phyloP scores from a whole-genome alignment of 441 rosid genomes.

The Croton setiger region DNA sequence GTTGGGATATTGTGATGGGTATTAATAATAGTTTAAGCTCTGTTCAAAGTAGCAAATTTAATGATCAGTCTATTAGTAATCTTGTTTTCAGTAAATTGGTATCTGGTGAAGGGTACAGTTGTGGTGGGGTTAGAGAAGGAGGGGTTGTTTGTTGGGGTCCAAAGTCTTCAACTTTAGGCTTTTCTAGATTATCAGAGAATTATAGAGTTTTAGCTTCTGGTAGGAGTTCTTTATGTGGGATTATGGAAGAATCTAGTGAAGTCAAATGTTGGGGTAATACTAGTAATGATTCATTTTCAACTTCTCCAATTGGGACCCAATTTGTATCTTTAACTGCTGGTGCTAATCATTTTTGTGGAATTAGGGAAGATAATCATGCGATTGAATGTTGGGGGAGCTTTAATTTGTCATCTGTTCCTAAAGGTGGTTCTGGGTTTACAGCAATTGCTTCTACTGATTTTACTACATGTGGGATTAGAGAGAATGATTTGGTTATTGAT shows the following conservation, averaged over 20 bases:
- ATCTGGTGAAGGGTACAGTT: conserved; percentile 83
- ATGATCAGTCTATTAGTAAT: conserved; percentile 43
- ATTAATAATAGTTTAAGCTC: conserved; percentile 37
- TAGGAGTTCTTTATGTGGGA: conserved; percentile 51
- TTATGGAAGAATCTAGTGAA: conserved; percentile 42
- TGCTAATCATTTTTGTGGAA: conserved; percentile 72
- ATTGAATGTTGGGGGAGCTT: conserved; percentile 84
- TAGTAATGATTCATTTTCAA: conserved; percentile 31
- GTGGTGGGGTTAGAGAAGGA: conserved; percentile 70
- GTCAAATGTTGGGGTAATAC: conserved; percentile 69
- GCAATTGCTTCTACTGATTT: conserved; percentile 87
- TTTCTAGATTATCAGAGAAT: conserved; percentile 37
- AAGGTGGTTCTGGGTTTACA: conserved; percentile 59
- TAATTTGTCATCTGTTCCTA: conserved; percentile 59
- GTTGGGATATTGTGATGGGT: conserved; percentile 59
- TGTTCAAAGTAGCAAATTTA: conserved; percentile 31
- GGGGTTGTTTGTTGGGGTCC: conserved; percentile 90
- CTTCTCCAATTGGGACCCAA: conserved; percentile 31
- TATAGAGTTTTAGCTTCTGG: conserved; percentile 59
- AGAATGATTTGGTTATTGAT: conserved; percentile 78
- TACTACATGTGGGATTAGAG: conserved; percentile 74
- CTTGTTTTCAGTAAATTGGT: conserved; percentile 55
- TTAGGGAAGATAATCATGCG: conserved; percentile 72
- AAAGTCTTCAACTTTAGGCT: conserved; percentile 37
- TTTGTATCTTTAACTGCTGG: conserved; percentile 73